A percentile compares a stretch with the other conserved stretches of the same genome.
phyloP scores from a whole-genome alignment of 2,329 filamentous ascomycete genomes.

The Exophiala oligosperma region DNA sequence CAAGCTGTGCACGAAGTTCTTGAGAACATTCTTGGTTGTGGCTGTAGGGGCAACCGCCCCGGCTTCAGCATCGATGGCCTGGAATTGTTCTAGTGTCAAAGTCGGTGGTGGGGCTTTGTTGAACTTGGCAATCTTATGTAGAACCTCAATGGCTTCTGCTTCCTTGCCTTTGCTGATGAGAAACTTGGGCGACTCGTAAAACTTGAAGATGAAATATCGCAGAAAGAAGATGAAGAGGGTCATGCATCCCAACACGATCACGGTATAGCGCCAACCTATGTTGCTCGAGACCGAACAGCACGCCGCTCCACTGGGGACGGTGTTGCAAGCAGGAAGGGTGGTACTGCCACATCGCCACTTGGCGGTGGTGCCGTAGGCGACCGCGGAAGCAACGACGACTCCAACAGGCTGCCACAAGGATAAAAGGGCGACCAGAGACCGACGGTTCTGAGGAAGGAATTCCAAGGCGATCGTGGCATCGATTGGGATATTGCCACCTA shows the following conservation, averaged over 20 bases:
- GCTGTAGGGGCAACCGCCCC: conserved; percentile 6
- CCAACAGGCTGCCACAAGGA: conserved; percentile 86
- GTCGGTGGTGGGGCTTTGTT: conserved; percentile 69
- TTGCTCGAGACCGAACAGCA: conserved; percentile 24
- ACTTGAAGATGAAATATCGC: conserved; percentile 76
- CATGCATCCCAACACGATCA: conserved; percentile 66
- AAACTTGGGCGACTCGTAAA: conserved; percentile 85
- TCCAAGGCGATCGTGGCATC: conserved; percentile 53
- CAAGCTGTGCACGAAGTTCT: conserved; percentile 35
- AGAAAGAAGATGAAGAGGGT: conserved; percentile 77
- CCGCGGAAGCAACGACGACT: conserved; percentile 68
- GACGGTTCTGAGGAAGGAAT: conserved; percentile 53
- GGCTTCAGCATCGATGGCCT: conserved; percentile 52
- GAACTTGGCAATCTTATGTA: conserved; percentile 74
- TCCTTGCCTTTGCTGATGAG: conserved; percentile 75
- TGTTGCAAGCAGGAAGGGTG: conserved; percentile 14
- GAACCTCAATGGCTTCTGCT: conserved; percentile 74
- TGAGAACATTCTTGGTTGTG: conserved; percentile 24
- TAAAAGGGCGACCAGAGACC: conserved; percentile 70
- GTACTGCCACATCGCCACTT: conserved; percentile 52
- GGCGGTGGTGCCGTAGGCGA: conserved; percentile 67
- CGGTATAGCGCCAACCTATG: conserved; percentile 56
- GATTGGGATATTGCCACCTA: conserved; percentile 33
- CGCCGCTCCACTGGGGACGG: conserved; percentile 10
- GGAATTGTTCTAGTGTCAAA: conserved; percentile 67